These are phyloP conservation scores for Metschnikowia similis DNA, from an alignment of 805 yeast species.

Conservation along the genomic window DNA sequence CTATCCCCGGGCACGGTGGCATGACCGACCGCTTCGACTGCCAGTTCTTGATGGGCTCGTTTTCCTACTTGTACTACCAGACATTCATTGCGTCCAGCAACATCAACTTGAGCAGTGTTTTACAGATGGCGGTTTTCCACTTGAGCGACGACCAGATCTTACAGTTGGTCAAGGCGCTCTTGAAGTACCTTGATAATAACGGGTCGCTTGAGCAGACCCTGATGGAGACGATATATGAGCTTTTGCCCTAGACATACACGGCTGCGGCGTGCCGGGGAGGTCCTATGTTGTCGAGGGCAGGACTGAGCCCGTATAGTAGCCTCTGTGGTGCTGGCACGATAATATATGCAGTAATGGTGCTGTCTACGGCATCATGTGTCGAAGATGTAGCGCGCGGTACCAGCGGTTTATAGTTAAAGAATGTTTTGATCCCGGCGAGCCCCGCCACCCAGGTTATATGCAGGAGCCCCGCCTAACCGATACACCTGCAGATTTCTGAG, in stretches of 20 bases:
- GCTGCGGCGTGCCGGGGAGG: conserved; percentile 69
- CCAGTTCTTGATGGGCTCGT: conserved; percentile 96
- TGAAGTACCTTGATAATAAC: conserved; percentile 45
- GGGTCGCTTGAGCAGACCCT: conserved; percentile 27
- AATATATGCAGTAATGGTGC: too few relatives aligned
- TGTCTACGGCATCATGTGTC: too few relatives aligned
- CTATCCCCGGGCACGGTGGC: conserved; percentile 99
- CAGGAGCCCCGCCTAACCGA: too few relatives aligned
- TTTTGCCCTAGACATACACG: conserved; percentile 22
- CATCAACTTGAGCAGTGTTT: conserved; percentile 65
- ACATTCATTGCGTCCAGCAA: conserved; percentile 78
- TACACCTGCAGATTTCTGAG: too few relatives aligned
- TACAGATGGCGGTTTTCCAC: conserved; percentile 73
- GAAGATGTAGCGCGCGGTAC: too few relatives aligned
- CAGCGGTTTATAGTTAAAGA: too few relatives aligned
- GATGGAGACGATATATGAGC: conserved; percentile 24
- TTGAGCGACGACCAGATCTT: conserved; percentile 62
- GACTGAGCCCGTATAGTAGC: conserved; percentile 37
- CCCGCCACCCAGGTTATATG: too few relatives aligned
- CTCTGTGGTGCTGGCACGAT: too few relatives aligned
- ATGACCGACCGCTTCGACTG: conserved; percentile 97
- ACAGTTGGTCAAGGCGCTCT: conserved; percentile 55
- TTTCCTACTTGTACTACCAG: conserved; percentile 86
- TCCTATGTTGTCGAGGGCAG: conserved; percentile 64
- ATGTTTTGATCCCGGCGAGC: too few relatives aligned